Evolutionary conservation across 2,329 filamentous ascomycete species (phyloP).

Genomic region (Tricladium varicosporioides): DNA sequence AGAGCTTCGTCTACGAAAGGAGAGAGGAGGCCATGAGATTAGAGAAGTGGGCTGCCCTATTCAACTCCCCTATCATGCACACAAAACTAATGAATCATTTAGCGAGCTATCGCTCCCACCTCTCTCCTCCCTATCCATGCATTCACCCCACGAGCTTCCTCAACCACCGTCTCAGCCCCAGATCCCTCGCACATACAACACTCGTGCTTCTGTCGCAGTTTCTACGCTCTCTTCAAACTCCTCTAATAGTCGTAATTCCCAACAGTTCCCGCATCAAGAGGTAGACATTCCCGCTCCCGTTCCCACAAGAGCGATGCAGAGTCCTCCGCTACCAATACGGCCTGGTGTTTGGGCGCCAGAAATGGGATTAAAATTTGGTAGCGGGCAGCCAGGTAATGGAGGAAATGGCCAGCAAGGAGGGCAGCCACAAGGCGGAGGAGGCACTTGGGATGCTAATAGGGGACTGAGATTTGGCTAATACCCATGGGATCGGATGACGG

Average conservation of each 20-base stretch:
- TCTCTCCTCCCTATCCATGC: slow-evolving; percentile 22
- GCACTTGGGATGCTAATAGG: too few species aligned
- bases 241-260: slow-evolving; percentile 11
- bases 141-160: slow-evolving; percentile 20
- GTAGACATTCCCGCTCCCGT: too few species aligned
- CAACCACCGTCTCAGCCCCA: slow-evolving; percentile 32
- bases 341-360: too few species aligned
- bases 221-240: slow-evolving; percentile 1
- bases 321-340: too few species aligned
- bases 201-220: slow-evolving; percentile 6
- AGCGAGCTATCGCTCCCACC: slow-evolving; percentile 27
- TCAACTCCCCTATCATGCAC: not conserved
- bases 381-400: too few species aligned
- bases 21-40: slow-evolving; percentile 76
- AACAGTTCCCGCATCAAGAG: too few species aligned
- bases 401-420: too few species aligned
- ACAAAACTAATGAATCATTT: slow-evolving; percentile 11
- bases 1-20: slow-evolving; percentile 75
- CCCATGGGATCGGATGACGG: too few species aligned
- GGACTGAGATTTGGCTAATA: too few species aligned
- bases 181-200: slow-evolving; percentile 22
- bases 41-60: slow-evolving; percentile 59
- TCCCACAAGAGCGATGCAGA: too few species aligned
- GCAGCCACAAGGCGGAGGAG: too few species aligned
- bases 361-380: too few species aligned